Conservation (phyloP, 1,284 basidiomycete genomes). For the Ustilago hordei region DNA sequence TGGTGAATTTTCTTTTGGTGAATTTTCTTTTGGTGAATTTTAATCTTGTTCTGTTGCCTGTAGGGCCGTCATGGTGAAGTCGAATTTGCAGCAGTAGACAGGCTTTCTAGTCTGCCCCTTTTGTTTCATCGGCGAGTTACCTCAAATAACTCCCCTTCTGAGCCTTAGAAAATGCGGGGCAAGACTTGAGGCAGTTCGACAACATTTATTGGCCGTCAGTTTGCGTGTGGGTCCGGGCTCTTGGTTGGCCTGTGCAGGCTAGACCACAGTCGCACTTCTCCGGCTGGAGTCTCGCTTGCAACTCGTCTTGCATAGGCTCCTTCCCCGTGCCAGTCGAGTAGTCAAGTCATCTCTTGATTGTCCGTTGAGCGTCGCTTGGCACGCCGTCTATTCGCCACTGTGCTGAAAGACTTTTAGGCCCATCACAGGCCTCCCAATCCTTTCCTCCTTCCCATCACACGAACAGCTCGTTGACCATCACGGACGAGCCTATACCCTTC, state of each 20-base stretch:
- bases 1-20: too few relatives aligned
- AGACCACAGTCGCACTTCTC: too few relatives aligned
- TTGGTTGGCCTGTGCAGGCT: too few relatives aligned
- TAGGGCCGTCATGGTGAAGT: background rate
- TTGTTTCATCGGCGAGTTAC: slow-evolving; percentile 16
- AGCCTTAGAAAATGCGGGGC: background rate
- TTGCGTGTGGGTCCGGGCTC: too few relatives aligned
- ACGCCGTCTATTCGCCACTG: background rate
- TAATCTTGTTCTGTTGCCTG: background rate
- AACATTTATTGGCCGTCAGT: too few relatives aligned
- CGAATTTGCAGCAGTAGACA: background rate
- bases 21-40: background rate
- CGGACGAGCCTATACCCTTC: background rate
- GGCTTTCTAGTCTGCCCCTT: too few relatives aligned
- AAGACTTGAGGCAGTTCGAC: too few relatives aligned
- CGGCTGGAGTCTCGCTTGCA: too few relatives aligned
- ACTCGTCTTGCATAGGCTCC: too few relatives aligned
- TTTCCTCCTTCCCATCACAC: background rate
- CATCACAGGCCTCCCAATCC: background rate
- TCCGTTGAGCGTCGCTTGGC: too few relatives aligned
- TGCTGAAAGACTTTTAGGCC: background rate
- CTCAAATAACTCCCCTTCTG: background rate
- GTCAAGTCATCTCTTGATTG: too few relatives aligned
- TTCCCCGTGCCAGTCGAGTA: too few relatives aligned
- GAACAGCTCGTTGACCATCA: background rate